Conservation (phyloP, 2,329 filamentous ascomycete genomes). For the Arthrobotrys megalospora region DNA sequence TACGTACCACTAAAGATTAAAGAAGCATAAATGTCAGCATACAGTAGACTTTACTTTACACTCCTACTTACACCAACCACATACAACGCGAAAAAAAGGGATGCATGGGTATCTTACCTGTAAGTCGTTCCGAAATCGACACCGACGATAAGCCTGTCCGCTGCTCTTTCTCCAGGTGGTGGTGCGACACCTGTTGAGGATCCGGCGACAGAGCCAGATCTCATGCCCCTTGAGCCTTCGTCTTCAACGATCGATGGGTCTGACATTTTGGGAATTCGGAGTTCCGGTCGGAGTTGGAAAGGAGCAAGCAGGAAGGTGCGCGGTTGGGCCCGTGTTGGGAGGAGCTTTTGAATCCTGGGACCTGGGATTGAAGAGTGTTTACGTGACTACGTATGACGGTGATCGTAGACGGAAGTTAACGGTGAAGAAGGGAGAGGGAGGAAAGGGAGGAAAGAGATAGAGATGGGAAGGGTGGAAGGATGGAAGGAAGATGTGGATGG, state of each 20-base stretch:
- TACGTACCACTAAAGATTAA: slow-evolving; percentile 46
- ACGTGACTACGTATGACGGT: not conserved
- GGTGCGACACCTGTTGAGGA: slow-evolving; percentile 15
- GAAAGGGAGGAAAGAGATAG: slow-evolving; percentile 1
- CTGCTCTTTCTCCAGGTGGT: slow-evolving; percentile 41
- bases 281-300: slow-evolving; percentile 37
- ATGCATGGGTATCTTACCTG: slow-evolving; percentile 29
- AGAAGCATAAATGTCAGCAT: slow-evolving; percentile 35
- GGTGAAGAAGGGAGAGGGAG: not conserved
- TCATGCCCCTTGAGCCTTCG: slow-evolving; percentile 30
- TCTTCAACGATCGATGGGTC: slow-evolving; percentile 49
- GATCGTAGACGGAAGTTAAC: not conserved
- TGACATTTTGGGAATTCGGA: slow-evolving; percentile 40
- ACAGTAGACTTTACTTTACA: not conserved
- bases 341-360: not conserved
- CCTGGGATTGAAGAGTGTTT: slow-evolving; percentile 35
- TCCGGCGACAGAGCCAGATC: slow-evolving; percentile 36
- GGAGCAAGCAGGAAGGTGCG: slow-evolving; percentile 14
- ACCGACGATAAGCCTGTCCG: slow-evolving; percentile 69
- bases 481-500: slow-evolving; percentile 12
- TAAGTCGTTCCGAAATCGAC: slow-evolving; percentile 75
- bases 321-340: slow-evolving; percentile 14
- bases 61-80: too few relatives aligned
- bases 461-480: not conserved
- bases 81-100: not conserved